Base-by-base conservation (phyloP, 2,329 filamentous ascomycete species). In the Mycosphaerella sp. region DNA sequence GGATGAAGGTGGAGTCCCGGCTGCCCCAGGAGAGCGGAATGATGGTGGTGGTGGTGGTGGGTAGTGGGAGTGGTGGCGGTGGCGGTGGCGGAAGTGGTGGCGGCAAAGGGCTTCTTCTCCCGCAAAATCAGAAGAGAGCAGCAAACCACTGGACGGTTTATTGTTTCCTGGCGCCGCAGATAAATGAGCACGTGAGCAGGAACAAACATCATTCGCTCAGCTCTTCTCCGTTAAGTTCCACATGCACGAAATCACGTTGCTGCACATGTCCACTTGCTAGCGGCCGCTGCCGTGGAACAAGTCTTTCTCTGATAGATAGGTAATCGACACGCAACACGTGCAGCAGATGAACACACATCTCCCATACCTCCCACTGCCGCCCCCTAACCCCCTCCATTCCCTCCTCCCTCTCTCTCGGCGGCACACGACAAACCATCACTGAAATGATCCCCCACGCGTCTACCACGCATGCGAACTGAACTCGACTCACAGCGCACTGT, bases 281-380 rank as follows among this genome's bases (percentile, higher is more conserved):
- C 47, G 39, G 26, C 47, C 26, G 38, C 47, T 50, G 51, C 47
- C 29, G 54, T 57, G 54, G 32, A 57, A 57, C 54, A 39, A 31
- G n/a, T 38, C 23, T 38, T 10, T 7, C 12, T 42, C 29, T 48
- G 46, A 53, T 51, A 44, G 48, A 38, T 29, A 29, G 26, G 26
- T 29, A 29, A 29, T 29, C 26, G 26, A 29, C 26, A 6, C 26
- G 26, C 26, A 21, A 21, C 21, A 21, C 21, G 21, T 21, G 21
- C 21, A 21, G 21, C 21, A 21, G 21, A 21, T 21, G 21, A 21
- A 21, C 21, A 21, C 21, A 21, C 21, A 21, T 21, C 21, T 21
- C 21, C 14, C 14, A 17, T 17, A 17, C 14, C 14, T 17, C 14
- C 14, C 14, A 1, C 14, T 17, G 14, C 14, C 14, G 14, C 14